These are phyloP conservation scores for Pyracantha coccinea DNA, from an alignment of 331 rosid species.

Conservation along the genomic window DNA sequence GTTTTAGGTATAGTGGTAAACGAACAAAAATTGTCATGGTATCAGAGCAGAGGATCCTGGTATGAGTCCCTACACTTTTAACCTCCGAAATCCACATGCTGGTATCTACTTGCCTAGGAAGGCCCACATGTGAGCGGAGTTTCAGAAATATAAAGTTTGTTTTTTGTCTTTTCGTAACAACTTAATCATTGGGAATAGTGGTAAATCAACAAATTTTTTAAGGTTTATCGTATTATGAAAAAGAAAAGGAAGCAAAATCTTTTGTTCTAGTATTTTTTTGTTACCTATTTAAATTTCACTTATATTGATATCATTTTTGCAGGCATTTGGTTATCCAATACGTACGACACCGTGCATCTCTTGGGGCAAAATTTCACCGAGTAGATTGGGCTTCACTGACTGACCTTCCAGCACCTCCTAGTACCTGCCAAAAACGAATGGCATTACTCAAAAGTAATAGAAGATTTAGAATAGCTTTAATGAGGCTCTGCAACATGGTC, in stretches of 20 bases:
- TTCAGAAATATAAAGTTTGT: neutral
- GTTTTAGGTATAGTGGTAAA: neutral
- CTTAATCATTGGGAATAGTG: neutral
- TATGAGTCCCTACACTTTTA: neutral
- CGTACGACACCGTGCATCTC: constrained; percentile 68
- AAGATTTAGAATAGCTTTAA: constrained; percentile 59
- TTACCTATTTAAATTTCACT: neutral
- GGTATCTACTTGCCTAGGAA: neutral
- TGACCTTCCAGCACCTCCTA: constrained; percentile 81
- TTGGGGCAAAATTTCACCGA: constrained; percentile 68
- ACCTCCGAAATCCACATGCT: neutral
- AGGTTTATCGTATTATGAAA: neutral
- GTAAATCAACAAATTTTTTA: neutral
- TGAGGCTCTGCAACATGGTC: constrained; percentile 78
- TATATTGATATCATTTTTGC: constrained; percentile 20
- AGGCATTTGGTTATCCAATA: constrained; percentile 85
- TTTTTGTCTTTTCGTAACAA: neutral
- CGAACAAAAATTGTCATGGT: neutral
- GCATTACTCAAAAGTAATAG: constrained; percentile 40
- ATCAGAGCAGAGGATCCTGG: neutral
- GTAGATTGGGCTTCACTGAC: constrained; percentile 58
- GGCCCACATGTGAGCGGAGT: neutral
- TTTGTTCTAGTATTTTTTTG: neutral
- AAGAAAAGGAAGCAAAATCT: neutral
- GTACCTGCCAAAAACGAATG: constrained; percentile 66